Conservation (phyloP, 257 asterid species). For the Capsicum rhomboideum region DNA sequence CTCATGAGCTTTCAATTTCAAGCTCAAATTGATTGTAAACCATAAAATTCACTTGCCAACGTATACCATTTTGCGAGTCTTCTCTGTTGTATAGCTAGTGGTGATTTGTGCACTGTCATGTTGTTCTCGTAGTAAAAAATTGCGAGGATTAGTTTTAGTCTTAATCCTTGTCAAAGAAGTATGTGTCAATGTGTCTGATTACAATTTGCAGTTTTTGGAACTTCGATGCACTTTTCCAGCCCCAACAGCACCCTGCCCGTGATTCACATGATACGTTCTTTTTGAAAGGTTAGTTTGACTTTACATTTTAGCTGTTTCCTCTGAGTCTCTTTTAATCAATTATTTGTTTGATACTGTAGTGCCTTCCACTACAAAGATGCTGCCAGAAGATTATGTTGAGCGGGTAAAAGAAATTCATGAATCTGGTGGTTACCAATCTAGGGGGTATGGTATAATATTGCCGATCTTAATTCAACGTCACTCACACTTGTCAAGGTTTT, state of each 20-base stretch:
- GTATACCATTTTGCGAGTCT: not conserved
- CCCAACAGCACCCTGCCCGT: constrained; percentile 99
- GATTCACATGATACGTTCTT: constrained; percentile 99
- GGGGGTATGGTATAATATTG: constrained; percentile 54
- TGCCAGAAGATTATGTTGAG: constrained; percentile 94
- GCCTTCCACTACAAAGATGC: constrained; percentile 68
- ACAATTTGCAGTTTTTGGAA: constrained; percentile 79
- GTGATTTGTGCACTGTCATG: not conserved
- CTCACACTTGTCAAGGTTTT: not conserved
- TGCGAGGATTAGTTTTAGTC: not conserved
- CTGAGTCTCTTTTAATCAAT: constrained; percentile 11
- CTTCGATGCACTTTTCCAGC: constrained; percentile 98
- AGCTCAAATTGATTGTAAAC: not conserved
- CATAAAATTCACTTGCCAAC: not conserved
- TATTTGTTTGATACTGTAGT: constrained; percentile 26
- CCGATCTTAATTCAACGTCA: not conserved
- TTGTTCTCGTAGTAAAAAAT: not conserved
- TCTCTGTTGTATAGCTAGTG: not conserved
- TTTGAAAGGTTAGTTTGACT: constrained; percentile 51
- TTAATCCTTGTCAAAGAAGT: not conserved
- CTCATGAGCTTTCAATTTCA: not conserved
- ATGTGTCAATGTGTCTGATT: not conserved
- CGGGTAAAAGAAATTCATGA: constrained; percentile 82
- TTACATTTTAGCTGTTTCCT: constrained; percentile 7
- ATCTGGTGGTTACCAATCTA: constrained; percentile 87